Evolutionary conservation across 2,329 filamentous ascomycete species (phyloP), one percentile per base, ranked within the genome.

Genomic region (Aureobasidium sp.): DNA sequence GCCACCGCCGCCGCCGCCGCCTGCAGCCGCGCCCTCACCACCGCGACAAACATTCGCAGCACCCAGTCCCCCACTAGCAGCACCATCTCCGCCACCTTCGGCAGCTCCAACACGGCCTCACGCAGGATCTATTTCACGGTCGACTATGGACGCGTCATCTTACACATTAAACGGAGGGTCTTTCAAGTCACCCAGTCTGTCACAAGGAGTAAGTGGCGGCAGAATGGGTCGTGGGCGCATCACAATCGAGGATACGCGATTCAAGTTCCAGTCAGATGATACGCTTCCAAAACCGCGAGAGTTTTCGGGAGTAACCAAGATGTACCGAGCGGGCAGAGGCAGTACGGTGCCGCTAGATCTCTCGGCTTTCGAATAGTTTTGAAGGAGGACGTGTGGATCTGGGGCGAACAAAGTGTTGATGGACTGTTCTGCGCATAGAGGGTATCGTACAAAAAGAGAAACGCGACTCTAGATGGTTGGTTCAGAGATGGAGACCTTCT

Each of bases 261-360:
- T 91, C 86, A 88, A 87, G 66, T 99, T 97, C 71, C 88, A 93
- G 68, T 84, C 87, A 51, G 93, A 97, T 69, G 83, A 81, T 39
- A 81, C 89, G 68, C 81, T 97, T 51, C 93, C 94, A 0, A 93
- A 91, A 68, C 93, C 93, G 25, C 82, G 93, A 69, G 86, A 89
- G 1, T 97, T 95, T 71, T 76, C 80, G 1, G 88, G 88, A n/a
- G 85, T 84, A 3, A 77, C 82, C 22, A 91, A 88, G 73, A 86
- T 85, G 72, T 99, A 97, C 75, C 82, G 93, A 65, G 94, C 94
- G 39, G 94, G 94, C 9, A 84, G 93, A 71, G 93, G 91, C 36
- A 97, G 91, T 77, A 97, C 90, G 78, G 92, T 97, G 67, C 94
- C 94, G 34, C 78, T 97, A 68, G 90, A 97, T 78, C 75, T 99